Evolutionary conservation across 1,284 basidiomycete species (phyloP), one percentile per base, ranked within the genome.

Genomic region (Vanrija pseudolonga): DNA sequence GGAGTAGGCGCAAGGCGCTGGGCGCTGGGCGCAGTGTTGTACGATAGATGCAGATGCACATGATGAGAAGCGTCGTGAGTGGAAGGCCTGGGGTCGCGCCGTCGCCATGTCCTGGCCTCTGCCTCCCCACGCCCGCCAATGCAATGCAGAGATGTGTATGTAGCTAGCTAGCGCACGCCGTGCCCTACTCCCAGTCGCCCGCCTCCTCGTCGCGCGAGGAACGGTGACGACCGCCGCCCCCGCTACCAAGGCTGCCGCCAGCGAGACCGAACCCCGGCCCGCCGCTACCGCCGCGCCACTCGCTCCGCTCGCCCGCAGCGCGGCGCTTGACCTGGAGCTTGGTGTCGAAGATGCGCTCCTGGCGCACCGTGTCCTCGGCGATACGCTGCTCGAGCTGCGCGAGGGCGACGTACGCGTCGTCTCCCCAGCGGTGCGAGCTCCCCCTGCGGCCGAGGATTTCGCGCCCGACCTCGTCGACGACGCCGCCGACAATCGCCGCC

Each of bases 381-480:
- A 57, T 22, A 22, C 24, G 23, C 18, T 26, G 9, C 50, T 59
- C 57, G 23, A 59, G 53, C 14, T 17, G 26, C 4, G 51, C 47
- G 18, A 59, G 47, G 9, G 41, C 36, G 26, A 23, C 32, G 20
- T 55, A 53, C 15, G 53, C 53, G 39, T 59, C 57, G n/a, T 19
- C 26, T 17, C 57, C 57, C 57, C 57, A 59, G 3, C 38, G 42
- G 14, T 32, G 32, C 32, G 32, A 32, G 32, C 32, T n/a, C n/a
- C n/a, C 32, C 9, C 12, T 9, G 32, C 32, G 32, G 32, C 32
- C 32, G 32, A 32, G 32, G 14, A 32, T 32, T 12, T 32, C 32
- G 12, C 32, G 9, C 9, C 54, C 55, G 15, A 87, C 81, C 55
- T 87, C 82, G 44, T 81, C 76, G n/a, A 88, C 80, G 26, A 90